phyloP scores from a whole-genome alignment of 2,329 filamentous ascomycete genomes.

The Clarireedia hainanense region DNA sequence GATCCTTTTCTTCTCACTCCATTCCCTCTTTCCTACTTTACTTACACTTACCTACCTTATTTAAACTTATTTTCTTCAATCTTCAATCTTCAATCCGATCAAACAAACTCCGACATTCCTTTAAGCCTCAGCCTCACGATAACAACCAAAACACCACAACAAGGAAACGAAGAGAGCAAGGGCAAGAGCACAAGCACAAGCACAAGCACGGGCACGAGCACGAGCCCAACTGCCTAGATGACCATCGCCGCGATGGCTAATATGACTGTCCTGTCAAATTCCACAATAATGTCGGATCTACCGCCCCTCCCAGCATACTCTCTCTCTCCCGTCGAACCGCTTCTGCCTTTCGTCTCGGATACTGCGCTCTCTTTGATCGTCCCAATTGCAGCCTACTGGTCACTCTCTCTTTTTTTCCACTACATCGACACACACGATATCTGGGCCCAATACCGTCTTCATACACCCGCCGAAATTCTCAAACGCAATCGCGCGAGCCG shows the following conservation, averaged over 20 bases:
- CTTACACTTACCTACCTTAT: no score
- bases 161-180: neutral
- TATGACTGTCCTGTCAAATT: constrained; percentile 38
- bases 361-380: constrained; percentile 67
- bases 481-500: constrained; percentile 83
- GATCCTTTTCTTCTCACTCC: neutral
- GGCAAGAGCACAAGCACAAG: constrained; percentile 1
- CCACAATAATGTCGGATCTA: constrained; percentile 35
- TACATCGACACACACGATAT: constrained; percentile 76
- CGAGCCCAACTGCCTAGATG: neutral
- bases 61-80: neutral
- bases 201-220: neutral
- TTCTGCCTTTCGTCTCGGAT: constrained; percentile 51
- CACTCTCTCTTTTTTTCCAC: constrained; percentile 73
- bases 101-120: constrained; percentile 4
- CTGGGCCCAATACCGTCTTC: constrained; percentile 84
- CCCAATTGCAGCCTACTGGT: constrained; percentile 84
- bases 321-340: neutral
- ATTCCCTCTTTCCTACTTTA: neutral
- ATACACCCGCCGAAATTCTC: constrained; percentile 88
- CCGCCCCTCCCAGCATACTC: neutral
- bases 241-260: constrained; percentile 31
- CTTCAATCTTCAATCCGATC: constrained; percentile 4
- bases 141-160: neutral
- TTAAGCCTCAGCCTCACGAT: no score